phyloP scores from a whole-genome alignment of 2,329 filamentous ascomycete species.

The Whalleya microplaca region DNA sequence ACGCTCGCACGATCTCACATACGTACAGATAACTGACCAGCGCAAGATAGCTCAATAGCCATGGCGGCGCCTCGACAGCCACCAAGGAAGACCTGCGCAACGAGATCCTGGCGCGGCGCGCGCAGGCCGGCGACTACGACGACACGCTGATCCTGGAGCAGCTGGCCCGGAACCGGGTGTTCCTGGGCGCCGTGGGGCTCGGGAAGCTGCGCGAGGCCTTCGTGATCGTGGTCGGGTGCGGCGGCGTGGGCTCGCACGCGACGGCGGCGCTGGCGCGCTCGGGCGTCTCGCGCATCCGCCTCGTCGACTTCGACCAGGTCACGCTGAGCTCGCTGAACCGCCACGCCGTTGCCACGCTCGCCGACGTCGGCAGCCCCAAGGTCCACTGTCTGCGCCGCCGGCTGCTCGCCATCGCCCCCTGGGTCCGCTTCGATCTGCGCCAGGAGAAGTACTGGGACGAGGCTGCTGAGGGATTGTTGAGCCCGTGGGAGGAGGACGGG shows the following conservation, averaged over 20 bases:
- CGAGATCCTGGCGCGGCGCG: constrained; percentile 60
- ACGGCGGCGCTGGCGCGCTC: constrained; percentile 84
- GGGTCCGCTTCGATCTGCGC: constrained; percentile 85
- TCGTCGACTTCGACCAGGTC: constrained; percentile 98
- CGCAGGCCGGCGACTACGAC: constrained; percentile 66
- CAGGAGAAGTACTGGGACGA: constrained; percentile 80
- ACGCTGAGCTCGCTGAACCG: constrained; percentile 91
- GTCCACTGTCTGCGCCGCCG: constrained; percentile 81
- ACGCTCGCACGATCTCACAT: background rate
- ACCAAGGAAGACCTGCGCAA: constrained; percentile 67
- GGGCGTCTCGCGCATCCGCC: constrained; percentile 82
- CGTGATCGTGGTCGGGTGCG: constrained; percentile 88
- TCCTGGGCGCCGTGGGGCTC: constrained; percentile 82
- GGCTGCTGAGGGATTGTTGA: constrained; percentile 69
- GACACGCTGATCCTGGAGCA: constrained; percentile 91
- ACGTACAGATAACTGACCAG: too few relatives aligned
- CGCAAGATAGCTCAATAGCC: constrained; percentile 59
- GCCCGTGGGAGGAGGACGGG: constrained; percentile 62
- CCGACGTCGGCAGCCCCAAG: constrained; percentile 91
- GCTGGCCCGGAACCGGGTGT: constrained; percentile 88
- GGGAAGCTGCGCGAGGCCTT: constrained; percentile 79
- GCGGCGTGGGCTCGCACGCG: constrained; percentile 93
- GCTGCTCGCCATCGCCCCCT: constrained; percentile 85
- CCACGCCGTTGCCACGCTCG: constrained; percentile 92
- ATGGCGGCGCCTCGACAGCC: constrained; percentile 56